These are phyloP conservation scores for Globisporangium radiosum DNA, from an alignment of 352 stramenopile genomes.

Conservation along the genomic window DNA sequence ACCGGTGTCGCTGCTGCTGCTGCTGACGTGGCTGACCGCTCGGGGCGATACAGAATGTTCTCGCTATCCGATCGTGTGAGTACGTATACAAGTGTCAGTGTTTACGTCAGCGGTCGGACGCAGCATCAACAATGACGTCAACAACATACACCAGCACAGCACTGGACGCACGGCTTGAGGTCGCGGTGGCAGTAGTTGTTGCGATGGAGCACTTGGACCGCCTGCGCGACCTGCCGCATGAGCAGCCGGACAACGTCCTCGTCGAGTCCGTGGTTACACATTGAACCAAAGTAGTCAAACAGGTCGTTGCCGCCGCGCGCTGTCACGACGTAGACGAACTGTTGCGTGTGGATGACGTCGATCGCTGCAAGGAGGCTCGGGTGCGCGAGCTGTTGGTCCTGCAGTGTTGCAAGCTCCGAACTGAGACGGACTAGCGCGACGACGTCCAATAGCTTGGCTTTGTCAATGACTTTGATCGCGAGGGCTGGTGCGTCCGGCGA, in stretches of 20 bases:
- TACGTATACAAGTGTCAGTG: too few species aligned
- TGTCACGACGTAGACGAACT: conserved; percentile 80
- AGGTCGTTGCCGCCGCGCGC: conserved; percentile 79
- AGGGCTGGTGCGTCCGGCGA: conserved; percentile 19
- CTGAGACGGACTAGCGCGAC: conserved; percentile 70
- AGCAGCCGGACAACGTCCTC: conserved; percentile 41
- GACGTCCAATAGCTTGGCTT: conserved; percentile 72
- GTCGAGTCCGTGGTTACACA: conserved; percentile 27
- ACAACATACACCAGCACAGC: too few species aligned
- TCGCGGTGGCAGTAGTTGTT: conserved; percentile 76
- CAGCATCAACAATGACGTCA: too few species aligned
- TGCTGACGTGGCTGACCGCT: conserved; percentile 2
- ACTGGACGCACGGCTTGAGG: conserved; percentile 48
- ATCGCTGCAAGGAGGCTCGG: conserved; percentile 53
- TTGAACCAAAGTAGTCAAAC: conserved; percentile 72
- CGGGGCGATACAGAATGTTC: conserved; percentile 59
- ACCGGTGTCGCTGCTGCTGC: conserved; percentile 8
- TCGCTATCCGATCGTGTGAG: conserved; percentile 24
- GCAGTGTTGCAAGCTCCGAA: conserved; percentile 71
- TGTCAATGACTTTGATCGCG: conserved; percentile 83
- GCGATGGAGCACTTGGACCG: conserved; percentile 45
- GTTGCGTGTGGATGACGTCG: conserved; percentile 74
- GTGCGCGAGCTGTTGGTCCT: conserved; percentile 50
- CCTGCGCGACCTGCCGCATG: conserved; percentile 37
- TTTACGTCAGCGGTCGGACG: too few species aligned